Evolutionary conservation across 2,329 filamentous ascomycete species (phyloP).

Genomic region (Epicoccum nigrum): DNA sequence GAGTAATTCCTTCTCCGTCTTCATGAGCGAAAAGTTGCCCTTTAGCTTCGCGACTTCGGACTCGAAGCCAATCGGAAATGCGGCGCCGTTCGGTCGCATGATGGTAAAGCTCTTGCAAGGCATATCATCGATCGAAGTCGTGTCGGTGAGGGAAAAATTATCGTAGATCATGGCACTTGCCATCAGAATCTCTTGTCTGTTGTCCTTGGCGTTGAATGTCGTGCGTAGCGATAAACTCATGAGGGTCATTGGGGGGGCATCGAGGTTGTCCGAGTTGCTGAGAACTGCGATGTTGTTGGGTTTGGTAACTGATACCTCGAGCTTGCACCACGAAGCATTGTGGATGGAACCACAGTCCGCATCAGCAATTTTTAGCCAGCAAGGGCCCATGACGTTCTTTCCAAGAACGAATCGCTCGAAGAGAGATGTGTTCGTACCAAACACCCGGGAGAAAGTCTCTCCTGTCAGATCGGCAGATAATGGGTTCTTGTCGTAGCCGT

Average conservation of each 20-base stretch:
- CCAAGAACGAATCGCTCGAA: constrained; percentile 99
- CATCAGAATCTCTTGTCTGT: constrained; percentile 94
- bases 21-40: constrained; percentile 79
- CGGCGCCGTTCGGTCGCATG: constrained; percentile 76
- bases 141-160: constrained; percentile 84
- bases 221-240: constrained; percentile 94
- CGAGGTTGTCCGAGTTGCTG: constrained; percentile 78
- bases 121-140: constrained; percentile 84
- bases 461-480: constrained; percentile 75
- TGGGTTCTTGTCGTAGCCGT: constrained; percentile 84
- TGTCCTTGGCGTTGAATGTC: constrained; percentile 85
- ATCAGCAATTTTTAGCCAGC: constrained; percentile 90
- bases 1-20: constrained; percentile 82
- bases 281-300: constrained; percentile 76
- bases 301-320: constrained; percentile 82
- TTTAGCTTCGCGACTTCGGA: constrained; percentile 73
- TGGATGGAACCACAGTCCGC: constrained; percentile 83
- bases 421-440: constrained; percentile 88
- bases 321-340: constrained; percentile 95
- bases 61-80: constrained; percentile 89
- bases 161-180: constrained; percentile 93
- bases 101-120: constrained; percentile 91
- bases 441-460: constrained; percentile 91
- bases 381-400: constrained; percentile 99
- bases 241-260: constrained; percentile 86